phyloP scores from a whole-genome alignment of 768 basidiomycete species.

The Coprinopsis sp. region DNA sequence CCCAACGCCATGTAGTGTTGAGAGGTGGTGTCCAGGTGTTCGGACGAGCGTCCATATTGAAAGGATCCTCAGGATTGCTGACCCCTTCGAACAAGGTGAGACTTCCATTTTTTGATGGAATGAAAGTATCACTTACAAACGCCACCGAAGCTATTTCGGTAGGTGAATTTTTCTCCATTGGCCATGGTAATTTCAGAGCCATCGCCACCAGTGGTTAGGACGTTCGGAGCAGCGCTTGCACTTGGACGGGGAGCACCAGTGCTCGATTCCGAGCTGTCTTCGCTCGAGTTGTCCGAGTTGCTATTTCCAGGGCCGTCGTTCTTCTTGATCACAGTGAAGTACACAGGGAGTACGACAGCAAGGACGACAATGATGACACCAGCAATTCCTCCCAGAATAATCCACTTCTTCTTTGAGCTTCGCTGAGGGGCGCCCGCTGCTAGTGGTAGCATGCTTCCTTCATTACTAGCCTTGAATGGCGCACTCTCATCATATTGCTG shows the following conservation, averaged over 20 bases:
- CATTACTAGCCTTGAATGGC: no score
- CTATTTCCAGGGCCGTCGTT: slow-evolving; percentile 1
- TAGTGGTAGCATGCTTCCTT: no score
- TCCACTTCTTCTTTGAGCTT: not conserved
- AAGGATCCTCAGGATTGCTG: slow-evolving; percentile 58
- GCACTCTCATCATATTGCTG: no score
- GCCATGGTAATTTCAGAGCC: slow-evolving; percentile 55
- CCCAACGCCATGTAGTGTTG: slow-evolving; percentile 65
- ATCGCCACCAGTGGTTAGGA: slow-evolving; percentile 46
- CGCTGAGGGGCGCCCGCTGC: no score
- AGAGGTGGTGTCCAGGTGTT: slow-evolving; percentile 74
- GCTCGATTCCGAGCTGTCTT: slow-evolving; percentile 3
- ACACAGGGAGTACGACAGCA: slow-evolving; percentile 30
- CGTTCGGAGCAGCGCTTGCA: slow-evolving; percentile 6
- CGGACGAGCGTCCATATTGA: slow-evolving; percentile 59
- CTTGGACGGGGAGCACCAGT: slow-evolving; percentile 1
- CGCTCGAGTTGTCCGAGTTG: not conserved
- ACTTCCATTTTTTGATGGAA: not conserved
- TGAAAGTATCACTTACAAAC: slow-evolving; percentile 39
- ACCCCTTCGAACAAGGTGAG: slow-evolving; percentile 38
- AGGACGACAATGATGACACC: slow-evolving; percentile 19
- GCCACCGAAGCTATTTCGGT: slow-evolving; percentile 69
- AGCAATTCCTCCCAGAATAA: not conserved
- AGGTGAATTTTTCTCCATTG: slow-evolving; percentile 65
- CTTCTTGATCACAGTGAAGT: slow-evolving; percentile 29